Conservation (phyloP, 1,139 yeast species). For the Yamadazyma taylorii region DNA sequence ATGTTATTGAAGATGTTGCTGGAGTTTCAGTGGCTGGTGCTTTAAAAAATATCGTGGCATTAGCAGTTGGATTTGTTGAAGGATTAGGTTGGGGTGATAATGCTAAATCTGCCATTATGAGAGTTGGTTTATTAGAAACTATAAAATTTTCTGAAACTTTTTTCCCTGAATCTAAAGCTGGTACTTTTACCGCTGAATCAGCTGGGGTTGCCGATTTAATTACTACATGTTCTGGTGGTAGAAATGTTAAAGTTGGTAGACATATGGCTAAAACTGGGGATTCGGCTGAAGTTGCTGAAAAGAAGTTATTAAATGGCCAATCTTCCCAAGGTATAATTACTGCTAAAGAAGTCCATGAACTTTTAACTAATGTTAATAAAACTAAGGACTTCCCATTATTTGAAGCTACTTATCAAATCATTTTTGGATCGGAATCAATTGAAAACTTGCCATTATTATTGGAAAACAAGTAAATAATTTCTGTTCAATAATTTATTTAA, state of each 20-base stretch:
- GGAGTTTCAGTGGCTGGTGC: slow-evolving; percentile 55
- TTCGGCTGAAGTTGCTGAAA: slow-evolving; percentile 44
- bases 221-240: slow-evolving; percentile 51
- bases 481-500: background rate
- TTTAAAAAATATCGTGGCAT: slow-evolving; percentile 47
- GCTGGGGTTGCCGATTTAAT: slow-evolving; percentile 56
- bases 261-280: slow-evolving; percentile 49
- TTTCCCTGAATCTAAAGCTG: slow-evolving; percentile 40
- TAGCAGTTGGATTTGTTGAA: slow-evolving; percentile 50
- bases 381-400: slow-evolving; percentile 44
- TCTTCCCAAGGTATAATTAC: slow-evolving; percentile 52
- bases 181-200: slow-evolving; percentile 46
- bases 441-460: slow-evolving; percentile 44
- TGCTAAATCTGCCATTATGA: slow-evolving; percentile 51
- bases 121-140: slow-evolving; percentile 46
- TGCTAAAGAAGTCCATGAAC: slow-evolving; percentile 49
- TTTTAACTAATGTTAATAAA: slow-evolving; percentile 35
- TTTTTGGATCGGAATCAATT: slow-evolving; percentile 42
- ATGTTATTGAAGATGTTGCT: slow-evolving; percentile 48
- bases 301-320: slow-evolving; percentile 48
- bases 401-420: slow-evolving; percentile 49
- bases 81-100: slow-evolving; percentile 55
- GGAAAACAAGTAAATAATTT: slow-evolving; percentile 17
- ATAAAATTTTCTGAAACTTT: slow-evolving; percentile 42
- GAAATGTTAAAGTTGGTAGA: slow-evolving; percentile 50